Evolutionary conservation across 1,284 basidiomycete species (phyloP), one percentile per base, ranked within the genome.

Genomic region (Pisolithus thermaeus): DNA sequence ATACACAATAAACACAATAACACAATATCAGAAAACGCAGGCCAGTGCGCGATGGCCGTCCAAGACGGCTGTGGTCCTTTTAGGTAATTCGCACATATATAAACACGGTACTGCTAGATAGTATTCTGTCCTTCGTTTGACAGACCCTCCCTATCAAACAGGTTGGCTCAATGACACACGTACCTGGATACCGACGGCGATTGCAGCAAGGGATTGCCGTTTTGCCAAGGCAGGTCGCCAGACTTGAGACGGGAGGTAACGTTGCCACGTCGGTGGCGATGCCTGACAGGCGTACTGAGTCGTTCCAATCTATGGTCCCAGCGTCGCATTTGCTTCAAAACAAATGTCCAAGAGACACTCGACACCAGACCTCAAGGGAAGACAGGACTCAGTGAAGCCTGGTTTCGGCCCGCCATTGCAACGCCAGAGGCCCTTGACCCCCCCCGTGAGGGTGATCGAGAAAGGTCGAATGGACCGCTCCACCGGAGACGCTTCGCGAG

Each of bases 111-210:
- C 18, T 20, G 18, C 18, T 20, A 20, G 18, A 20, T 20, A 20
- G 18, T 20, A 20, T 20, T 20, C 18, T 20, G 18, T 20, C 18
- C 18, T 12, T 25, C 32, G 2, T 12, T 23, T 36, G 23, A 6
- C 60, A 92, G 94, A 96, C 64, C 83, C 90, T 1, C 84, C 90
- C 18, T 0, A 90, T 96, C 64, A 92, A 96, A 65, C 86, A 20
- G 92, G 3, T 94, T 97, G 58, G 92, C 93, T 0, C 87, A 93
- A 61, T 79, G 92, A 32, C 89, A 92, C 67, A 87, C 84, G n/a
- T 96, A 96, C 68, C 77, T 87, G 38, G 85, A 84, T 37, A 84
- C 90, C 18, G 95, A 98, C 62, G 84, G 18, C 92, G 27, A 95
- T 97, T 54, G 92, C 93, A 1, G 78, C 83, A 12, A 82, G 87